Evolutionary conservation across 164 flowering plant genomes (phyloP).

Genomic region (Berberis thunbergii): DNA sequence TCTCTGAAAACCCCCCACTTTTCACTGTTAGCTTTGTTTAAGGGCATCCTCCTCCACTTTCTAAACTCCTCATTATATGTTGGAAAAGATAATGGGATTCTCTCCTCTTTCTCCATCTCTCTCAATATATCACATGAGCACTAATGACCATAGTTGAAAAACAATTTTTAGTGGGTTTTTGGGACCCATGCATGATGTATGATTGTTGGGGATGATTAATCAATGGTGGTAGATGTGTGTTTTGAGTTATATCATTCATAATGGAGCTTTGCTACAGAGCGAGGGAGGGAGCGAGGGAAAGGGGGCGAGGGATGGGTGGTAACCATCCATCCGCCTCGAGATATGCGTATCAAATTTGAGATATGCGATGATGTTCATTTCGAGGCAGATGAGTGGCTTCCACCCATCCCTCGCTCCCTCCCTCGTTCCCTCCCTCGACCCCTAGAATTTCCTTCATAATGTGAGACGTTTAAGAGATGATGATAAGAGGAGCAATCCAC

Average conservation of each 20-base stretch:
- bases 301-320: too few relatives aligned
- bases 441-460: too few relatives aligned
- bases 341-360: too few relatives aligned
- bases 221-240: background rate
- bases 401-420: too few relatives aligned
- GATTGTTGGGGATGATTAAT: background rate
- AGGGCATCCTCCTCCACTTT: slow-evolving; percentile 2
- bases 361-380: too few relatives aligned
- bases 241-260: too few relatives aligned
- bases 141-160: background rate
- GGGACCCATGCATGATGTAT: background rate
- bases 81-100: slow-evolving; percentile 10
- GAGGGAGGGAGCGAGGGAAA: too few relatives aligned
- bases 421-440: too few relatives aligned
- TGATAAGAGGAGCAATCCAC: slow-evolving; percentile 6
- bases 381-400: too few relatives aligned
- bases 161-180: background rate
- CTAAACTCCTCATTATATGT: slow-evolving; percentile 10
- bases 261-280: too few relatives aligned
- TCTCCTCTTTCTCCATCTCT: background rate
- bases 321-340: too few relatives aligned
- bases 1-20: background rate
- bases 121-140: background rate
- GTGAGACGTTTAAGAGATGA: background rate
- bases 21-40: background rate